These are phyloP conservation scores for Scutellaria minor DNA, from an alignment of 257 asterid genomes.

Conservation along the genomic window DNA sequence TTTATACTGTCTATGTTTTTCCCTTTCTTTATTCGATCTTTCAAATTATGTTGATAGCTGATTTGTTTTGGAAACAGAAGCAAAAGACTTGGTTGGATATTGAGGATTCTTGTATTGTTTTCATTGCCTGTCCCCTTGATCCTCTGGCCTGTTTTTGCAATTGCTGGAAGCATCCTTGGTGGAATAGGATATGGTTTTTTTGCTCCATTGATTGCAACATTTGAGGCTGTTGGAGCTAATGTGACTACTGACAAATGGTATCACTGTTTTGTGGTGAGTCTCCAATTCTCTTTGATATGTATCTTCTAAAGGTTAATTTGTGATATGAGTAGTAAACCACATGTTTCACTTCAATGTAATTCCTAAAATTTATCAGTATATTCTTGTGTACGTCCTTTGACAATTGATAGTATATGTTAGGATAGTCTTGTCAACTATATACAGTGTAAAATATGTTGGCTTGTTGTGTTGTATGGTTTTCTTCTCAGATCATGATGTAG, in stretches of 20 bases:
- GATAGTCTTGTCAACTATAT: not conserved
- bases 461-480: too few species aligned
- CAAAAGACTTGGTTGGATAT: conserved; percentile 75
- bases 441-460: too few species aligned
- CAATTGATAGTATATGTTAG: not conserved
- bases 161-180: conserved; percentile 72
- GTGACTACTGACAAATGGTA: conserved; percentile 55
- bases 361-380: not conserved
- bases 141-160: conserved; percentile 70
- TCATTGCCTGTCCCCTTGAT: conserved; percentile 64
- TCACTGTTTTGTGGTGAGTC: conserved; percentile 78
- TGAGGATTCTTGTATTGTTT: conserved; percentile 60
- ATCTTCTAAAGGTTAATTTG: not conserved
- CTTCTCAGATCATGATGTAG: too few species aligned
- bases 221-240: conserved; percentile 76
- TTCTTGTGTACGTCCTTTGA: not conserved
- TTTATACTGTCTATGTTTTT: not conserved
- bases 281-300: not conserved
- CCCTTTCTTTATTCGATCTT: not conserved
- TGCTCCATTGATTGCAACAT: conserved; percentile 83
- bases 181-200: conserved; percentile 80
- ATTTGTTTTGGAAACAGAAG: conserved; percentile 48
- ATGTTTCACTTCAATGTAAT: not conserved
- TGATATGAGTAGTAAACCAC: not conserved
- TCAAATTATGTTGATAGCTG: conserved; percentile 3